Conservation (phyloP, 495 filamentous ascomycete genomes). For the Aspergillus carlsbadensis region DNA sequence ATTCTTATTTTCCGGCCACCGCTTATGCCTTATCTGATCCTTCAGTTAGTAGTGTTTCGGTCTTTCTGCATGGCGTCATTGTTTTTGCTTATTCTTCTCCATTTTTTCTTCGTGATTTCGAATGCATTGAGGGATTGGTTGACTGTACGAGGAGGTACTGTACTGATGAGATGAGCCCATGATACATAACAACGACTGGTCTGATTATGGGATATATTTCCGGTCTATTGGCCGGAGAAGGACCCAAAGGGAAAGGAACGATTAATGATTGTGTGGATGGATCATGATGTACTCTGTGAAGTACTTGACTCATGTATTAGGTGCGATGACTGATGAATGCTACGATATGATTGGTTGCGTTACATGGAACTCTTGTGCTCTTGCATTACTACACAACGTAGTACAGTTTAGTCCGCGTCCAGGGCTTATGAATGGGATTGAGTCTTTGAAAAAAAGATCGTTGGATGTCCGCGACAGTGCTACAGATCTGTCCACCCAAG, state of each 20-base stretch:
- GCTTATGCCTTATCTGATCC: background rate
- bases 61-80: slow-evolving; percentile 4
- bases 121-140: background rate
- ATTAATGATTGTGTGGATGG: slow-evolving; percentile 5
- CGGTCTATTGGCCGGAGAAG: background rate
- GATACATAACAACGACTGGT: slow-evolving; percentile 2
- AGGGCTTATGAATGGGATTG: too few relatives aligned
- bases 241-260: background rate
- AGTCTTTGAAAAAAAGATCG: too few relatives aligned
- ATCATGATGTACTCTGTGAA: background rate
- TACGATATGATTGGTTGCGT: slow-evolving; percentile 6
- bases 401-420: too few relatives aligned
- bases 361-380: background rate
- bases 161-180: slow-evolving; percentile 8
- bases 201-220: background rate
- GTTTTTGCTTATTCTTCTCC: slow-evolving; percentile 7
- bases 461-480: too few relatives aligned
- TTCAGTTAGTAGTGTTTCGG: background rate
- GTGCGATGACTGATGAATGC: slow-evolving; percentile 21
- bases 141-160: background rate
- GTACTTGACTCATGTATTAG: background rate
- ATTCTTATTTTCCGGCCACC: background rate
- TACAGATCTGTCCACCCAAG: too few relatives aligned
- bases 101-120: background rate
- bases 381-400: too few relatives aligned